These are phyloP conservation scores for Prunella vulgaris DNA, from an alignment of 257 asterid species.

Conservation along the genomic window DNA sequence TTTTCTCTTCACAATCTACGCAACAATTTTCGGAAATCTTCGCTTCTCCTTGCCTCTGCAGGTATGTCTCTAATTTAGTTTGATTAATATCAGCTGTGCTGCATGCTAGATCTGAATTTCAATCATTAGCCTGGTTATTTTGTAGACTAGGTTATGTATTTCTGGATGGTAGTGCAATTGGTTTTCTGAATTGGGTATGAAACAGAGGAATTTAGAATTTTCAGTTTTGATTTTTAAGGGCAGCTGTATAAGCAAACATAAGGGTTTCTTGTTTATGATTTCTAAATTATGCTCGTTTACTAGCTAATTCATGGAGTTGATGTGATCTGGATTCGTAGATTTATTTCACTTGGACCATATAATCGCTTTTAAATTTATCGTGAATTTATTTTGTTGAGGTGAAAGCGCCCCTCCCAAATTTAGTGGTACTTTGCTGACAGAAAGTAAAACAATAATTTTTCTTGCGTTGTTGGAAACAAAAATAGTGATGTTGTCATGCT, in stretches of 20 bases:
- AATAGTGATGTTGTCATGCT: neutral
- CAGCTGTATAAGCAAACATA: neutral
- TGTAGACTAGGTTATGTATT: neutral
- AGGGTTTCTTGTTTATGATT: neutral
- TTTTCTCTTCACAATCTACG: slow-evolving; percentile 5
- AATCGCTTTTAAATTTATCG: neutral
- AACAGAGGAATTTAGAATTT: neutral
- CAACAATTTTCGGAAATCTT: neutral
- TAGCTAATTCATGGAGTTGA: neutral
- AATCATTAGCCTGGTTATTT: neutral
- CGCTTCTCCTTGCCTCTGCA: neutral
- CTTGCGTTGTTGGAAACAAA: neutral
- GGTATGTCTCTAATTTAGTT: slow-evolving; percentile 3
- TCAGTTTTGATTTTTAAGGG: neutral
- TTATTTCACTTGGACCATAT: neutral
- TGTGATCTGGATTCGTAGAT: neutral
- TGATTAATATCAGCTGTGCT: neutral
- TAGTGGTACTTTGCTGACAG: neutral
- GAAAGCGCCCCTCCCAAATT: neutral
- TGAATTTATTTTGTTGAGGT: neutral
- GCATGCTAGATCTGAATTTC: slow-evolving; percentile 4
- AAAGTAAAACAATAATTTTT: neutral
- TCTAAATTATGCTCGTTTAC: neutral
- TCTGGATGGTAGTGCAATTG: slow-evolving; percentile 2
- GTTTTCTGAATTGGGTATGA: neutral